Conservation (phyloP, 371 early-diverging fungal genomes). For the Blakeslea trispora region DNA sequence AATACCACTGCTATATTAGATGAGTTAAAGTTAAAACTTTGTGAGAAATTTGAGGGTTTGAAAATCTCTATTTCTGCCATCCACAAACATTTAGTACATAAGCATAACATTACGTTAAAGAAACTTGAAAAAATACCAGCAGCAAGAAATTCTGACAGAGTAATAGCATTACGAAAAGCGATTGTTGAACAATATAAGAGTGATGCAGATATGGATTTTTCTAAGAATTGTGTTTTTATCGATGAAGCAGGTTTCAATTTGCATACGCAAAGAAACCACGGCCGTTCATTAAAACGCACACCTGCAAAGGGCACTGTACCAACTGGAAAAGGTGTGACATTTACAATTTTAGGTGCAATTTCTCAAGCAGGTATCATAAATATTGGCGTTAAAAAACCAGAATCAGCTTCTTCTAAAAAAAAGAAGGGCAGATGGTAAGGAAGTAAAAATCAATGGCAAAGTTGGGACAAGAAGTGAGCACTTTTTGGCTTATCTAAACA, state of each 20-base stretch:
- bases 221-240: too few species aligned
- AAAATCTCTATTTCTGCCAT: conserved; percentile 19
- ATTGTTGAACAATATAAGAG: too few species aligned
- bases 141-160: too few species aligned
- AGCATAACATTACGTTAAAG: conserved; percentile 6
- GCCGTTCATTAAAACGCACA: conserved; percentile 22
- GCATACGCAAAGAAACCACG: conserved; percentile 9
- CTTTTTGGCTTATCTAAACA: conserved; percentile 11
- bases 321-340: conserved; percentile 5
- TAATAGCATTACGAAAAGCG: too few species aligned
- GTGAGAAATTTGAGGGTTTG: conserved; percentile 6
- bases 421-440: conserved; percentile 12
- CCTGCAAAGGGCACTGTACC: conserved; percentile 21
- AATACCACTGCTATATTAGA: conserved; percentile 19
- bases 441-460: conserved; percentile 7
- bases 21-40: conserved; percentile 1
- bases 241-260: too few species aligned
- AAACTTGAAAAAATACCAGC: too few species aligned
- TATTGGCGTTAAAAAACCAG: conserved; percentile 20
- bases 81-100: conserved; percentile 18
- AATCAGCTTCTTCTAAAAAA: conserved; percentile 17
- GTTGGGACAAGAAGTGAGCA: conserved; percentile 1
- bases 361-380: conserved; percentile 22
- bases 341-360: conserved; percentile 23
- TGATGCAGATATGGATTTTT: too few species aligned